phyloP scores from a whole-genome alignment of 345 rosid genomes.

The Kandelia obovata region DNA sequence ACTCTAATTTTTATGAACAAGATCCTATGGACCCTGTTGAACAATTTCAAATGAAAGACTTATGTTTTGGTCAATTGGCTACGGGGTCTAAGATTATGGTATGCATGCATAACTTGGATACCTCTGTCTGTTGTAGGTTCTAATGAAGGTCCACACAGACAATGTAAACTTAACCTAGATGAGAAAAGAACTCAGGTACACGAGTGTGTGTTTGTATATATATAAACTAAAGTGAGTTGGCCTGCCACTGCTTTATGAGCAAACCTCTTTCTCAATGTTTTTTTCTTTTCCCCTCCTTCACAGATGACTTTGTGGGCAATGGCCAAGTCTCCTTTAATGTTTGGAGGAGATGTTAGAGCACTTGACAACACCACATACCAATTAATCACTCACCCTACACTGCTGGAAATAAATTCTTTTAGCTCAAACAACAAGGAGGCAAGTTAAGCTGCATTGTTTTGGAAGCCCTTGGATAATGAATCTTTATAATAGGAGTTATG shows the following conservation, averaged over 20 bases:
- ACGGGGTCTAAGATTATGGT: background rate
- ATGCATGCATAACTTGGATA: slow-evolving; percentile 12
- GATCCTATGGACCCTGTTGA: background rate
- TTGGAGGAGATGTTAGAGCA: slow-evolving; percentile 82
- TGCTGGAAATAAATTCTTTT: slow-evolving; percentile 62
- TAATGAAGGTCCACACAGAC: slow-evolving; percentile 77
- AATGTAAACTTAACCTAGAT: slow-evolving; percentile 47
- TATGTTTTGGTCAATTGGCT: background rate
- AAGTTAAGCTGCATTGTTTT: slow-evolving; percentile 18
- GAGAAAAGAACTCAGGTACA: slow-evolving; percentile 81
- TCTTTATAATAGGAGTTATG: background rate
- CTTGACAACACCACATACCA: slow-evolving; percentile 57
- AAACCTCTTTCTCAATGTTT: slow-evolving; percentile 10
- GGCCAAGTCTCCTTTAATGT: slow-evolving; percentile 90
- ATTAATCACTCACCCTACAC: slow-evolving; percentile 66
- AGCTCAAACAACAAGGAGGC: slow-evolving; percentile 82
- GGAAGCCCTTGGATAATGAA: slow-evolving; percentile 9
- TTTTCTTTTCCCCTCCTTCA: slow-evolving; percentile 20
- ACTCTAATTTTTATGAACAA: too few species aligned
- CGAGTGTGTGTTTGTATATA: background rate
- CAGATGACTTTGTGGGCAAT: slow-evolving; percentile 96
- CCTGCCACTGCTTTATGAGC: background rate
- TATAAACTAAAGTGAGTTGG: background rate
- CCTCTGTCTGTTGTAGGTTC: slow-evolving; percentile 41
- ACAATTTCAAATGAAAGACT: background rate